Evolutionary conservation across 2,329 filamentous ascomycete genomes (phyloP).

Genomic region (Juglanconis sp.): DNA sequence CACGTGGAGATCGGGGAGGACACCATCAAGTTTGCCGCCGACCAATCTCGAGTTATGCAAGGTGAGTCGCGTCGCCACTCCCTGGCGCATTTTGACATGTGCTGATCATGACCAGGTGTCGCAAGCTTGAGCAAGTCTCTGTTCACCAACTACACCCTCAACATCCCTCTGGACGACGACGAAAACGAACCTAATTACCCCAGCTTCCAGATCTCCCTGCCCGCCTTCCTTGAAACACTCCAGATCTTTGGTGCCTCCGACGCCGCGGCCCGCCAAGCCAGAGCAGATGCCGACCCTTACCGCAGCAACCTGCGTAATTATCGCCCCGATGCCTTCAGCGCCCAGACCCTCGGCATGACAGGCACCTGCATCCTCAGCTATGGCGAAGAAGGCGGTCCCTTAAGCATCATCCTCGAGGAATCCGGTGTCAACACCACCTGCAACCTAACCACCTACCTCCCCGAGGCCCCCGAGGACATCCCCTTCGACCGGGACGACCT

Average conservation of each 20-base stretch:
- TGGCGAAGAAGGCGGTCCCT: conserved; percentile 66
- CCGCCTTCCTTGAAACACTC: conserved; percentile 85
- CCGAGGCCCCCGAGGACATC: conserved; percentile 73
- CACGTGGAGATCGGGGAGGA: conserved; percentile 75
- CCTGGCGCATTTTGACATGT: conserved; percentile 23
- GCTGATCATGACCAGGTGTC: conserved; percentile 46
- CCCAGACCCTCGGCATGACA: conserved; percentile 76
- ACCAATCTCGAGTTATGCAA: conserved; percentile 89
- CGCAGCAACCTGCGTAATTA: conserved; percentile 60
- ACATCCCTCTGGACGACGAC: conserved; percentile 41
- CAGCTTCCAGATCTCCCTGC: conserved; percentile 81
- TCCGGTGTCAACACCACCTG: conserved; percentile 84
- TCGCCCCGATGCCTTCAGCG: conserved; percentile 73
- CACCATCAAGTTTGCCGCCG: conserved; percentile 82
- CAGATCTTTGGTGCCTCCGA: conserved; percentile 93
- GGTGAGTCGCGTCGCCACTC: conserved; percentile 47
- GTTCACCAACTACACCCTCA: conserved; percentile 81
- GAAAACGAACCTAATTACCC: conserved; percentile 48
- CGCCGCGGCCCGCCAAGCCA: conserved; percentile 54
- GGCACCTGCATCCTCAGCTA: conserved; percentile 87
- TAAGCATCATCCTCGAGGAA: conserved; percentile 85
- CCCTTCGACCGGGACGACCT: conserved; percentile 80
- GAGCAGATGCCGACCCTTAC: conserved; percentile 57
- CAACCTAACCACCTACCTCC: conserved; percentile 83
- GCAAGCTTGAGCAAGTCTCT: conserved; percentile 85